phyloP scores from a whole-genome alignment of 2,329 filamentous ascomycete species.

The Gnomoniopsis sp. region DNA sequence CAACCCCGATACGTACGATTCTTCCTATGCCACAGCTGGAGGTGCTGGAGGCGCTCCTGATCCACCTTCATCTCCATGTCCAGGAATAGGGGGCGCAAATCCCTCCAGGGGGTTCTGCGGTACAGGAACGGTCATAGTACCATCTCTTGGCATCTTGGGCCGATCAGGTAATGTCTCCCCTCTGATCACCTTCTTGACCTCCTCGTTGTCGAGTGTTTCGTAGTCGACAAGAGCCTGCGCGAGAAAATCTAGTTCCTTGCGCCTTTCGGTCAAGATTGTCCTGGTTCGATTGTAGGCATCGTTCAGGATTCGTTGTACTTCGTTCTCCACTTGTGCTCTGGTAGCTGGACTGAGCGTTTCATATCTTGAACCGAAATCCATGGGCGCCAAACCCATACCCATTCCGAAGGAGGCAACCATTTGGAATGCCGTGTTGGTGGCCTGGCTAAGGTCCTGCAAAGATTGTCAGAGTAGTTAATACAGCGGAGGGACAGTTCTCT shows the following conservation, averaged over 20 bases:
- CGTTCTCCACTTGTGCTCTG: constrained; percentile 78
- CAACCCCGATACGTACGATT: too few species aligned
- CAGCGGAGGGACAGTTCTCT: constrained; percentile 28
- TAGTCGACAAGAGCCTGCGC: constrained; percentile 91
- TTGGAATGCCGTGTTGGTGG: constrained; percentile 77
- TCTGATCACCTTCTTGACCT: constrained; percentile 85
- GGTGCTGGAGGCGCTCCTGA: constrained; percentile 15
- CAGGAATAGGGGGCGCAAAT: constrained; percentile 10
- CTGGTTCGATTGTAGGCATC: constrained; percentile 74
- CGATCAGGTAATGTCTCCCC: constrained; percentile 78
- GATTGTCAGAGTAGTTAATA: constrained; percentile 24
- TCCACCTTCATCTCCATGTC: constrained; percentile 11
- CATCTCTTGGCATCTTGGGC: constrained; percentile 50
- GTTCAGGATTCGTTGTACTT: constrained; percentile 81
- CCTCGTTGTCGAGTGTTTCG: constrained; percentile 83
- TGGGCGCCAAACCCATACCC: constrained; percentile 81
- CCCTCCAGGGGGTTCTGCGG: constrained; percentile 19
- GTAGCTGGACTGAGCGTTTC: constrained; percentile 80
- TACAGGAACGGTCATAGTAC: constrained; percentile 66
- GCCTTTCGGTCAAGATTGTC: constrained; percentile 67
- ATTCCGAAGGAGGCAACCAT: constrained; percentile 92
- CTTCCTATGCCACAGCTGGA: constrained; percentile 10
- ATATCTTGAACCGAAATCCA: constrained; percentile 82
- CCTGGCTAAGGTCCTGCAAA: constrained; percentile 73
- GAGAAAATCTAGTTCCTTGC: constrained; percentile 81